These are phyloP conservation scores for Ogataea philodendri DNA, from an alignment of 805 yeast genomes.

Conservation along the genomic window DNA sequence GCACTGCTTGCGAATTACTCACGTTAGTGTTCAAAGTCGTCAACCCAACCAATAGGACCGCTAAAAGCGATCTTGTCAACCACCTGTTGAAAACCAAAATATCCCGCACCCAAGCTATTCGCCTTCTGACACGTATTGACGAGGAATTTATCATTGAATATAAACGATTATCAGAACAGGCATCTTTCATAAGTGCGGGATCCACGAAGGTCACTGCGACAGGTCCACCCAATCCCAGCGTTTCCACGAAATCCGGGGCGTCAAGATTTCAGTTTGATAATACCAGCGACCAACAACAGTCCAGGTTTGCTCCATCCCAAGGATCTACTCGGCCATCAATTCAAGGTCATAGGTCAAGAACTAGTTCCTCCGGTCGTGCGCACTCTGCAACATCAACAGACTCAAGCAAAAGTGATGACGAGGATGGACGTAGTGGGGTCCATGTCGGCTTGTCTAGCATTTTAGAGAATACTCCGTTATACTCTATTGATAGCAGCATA, in stretches of 20 bases:
- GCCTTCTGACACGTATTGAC: constrained; percentile 33
- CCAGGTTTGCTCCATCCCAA: no score
- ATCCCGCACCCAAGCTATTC: constrained; percentile 22
- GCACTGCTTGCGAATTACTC: constrained; percentile 30
- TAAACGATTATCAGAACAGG: constrained; percentile 12
- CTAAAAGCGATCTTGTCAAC: constrained; percentile 44
- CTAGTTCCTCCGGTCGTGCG: no score
- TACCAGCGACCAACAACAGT: no score
- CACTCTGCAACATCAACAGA: no score
- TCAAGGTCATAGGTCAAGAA: no score
- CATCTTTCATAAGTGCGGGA: constrained; percentile 31
- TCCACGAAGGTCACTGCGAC: constrained; percentile 28
- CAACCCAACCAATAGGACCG: constrained; percentile 34
- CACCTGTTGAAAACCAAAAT: constrained; percentile 40
- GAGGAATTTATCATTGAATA: constrained; percentile 24
- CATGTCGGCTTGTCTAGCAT: no score
- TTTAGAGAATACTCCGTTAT: constrained; percentile 23
- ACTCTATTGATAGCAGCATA: constrained; percentile 32
- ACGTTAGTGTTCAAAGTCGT: constrained; percentile 37
- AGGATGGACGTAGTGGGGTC: no score
- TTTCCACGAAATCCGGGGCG: no score
- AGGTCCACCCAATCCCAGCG: constrained; percentile 3
- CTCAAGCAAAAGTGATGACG: no score
- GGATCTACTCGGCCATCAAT: no score
- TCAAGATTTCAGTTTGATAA: no score